Conservation (phyloP, 2,329 filamentous ascomycete species). For the Tolypocladium tropicale region DNA sequence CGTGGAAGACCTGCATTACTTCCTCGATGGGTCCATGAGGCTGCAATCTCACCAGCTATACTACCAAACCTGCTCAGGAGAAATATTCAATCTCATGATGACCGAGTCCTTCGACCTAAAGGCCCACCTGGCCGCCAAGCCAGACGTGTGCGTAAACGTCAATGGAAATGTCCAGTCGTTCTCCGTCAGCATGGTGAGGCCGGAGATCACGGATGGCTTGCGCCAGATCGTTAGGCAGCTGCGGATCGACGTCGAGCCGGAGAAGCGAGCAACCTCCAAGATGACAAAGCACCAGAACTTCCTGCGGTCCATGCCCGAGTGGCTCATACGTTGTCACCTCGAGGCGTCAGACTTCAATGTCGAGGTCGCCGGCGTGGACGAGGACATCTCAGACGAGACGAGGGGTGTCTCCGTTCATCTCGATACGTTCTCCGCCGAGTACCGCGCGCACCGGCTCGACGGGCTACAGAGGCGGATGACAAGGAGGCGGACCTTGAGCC, state of each 20-base stretch:
- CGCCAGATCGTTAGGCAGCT: slow-evolving; percentile 85
- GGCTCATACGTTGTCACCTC: slow-evolving; percentile 75
- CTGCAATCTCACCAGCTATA: slow-evolving; percentile 84
- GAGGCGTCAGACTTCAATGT: slow-evolving; percentile 84
- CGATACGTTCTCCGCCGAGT: slow-evolving; percentile 81
- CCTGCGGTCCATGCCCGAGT: slow-evolving; percentile 67
- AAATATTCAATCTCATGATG: slow-evolving; percentile 76
- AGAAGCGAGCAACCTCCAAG: slow-evolving; percentile 40
- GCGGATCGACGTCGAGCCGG: slow-evolving; percentile 55
- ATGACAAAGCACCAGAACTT: slow-evolving; percentile 52
- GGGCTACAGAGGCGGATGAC: slow-evolving; percentile 44
- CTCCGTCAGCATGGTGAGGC: slow-evolving; percentile 77
- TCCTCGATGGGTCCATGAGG: slow-evolving; percentile 69
- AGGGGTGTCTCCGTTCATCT: slow-evolving; percentile 79
- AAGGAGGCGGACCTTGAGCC: slow-evolving; percentile 65
- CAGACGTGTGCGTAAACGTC: slow-evolving; percentile 73
- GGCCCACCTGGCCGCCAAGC: slow-evolving; percentile 71
- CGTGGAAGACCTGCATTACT: slow-evolving; percentile 77
- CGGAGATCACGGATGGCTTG: slow-evolving; percentile 86
- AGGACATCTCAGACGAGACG: slow-evolving; percentile 69
- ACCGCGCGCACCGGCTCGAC: slow-evolving; percentile 71
- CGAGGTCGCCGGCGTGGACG: slow-evolving; percentile 82
- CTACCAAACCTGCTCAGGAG: slow-evolving; percentile 79
- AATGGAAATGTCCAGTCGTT: slow-evolving; percentile 78
- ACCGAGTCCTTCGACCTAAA: slow-evolving; percentile 86